Evolutionary conservation across 1,139 yeast species (phyloP), one percentile per base, ranked within the genome.

Genomic region (Hyphopichia fennica): DNA sequence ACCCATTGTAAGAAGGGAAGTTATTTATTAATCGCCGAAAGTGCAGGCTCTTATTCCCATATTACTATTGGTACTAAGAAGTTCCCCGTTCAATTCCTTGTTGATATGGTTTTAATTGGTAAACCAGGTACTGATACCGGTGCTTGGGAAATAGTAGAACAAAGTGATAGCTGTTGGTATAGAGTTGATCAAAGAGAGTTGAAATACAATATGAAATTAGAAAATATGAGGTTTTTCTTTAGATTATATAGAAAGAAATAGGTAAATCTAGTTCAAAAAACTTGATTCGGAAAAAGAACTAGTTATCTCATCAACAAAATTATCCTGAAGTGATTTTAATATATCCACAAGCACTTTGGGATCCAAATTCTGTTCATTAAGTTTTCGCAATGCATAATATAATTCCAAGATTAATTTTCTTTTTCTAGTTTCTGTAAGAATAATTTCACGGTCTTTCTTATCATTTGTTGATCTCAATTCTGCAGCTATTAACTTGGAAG

Each of bases 11-110:
- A 58, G 34, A 45, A 61, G 1, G 95, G 90, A 0, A 63, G 88
- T 15, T 62, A 77, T 29, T 63, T 89, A 31, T 68, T 89, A 38
- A 80, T 89, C 32, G 81, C 88, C 1, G 96, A 89, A 56, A 84
- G 95, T 64, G 96, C 96, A 0, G 96, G 96, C 0, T 86, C 95
- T 3, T 89, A 84, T 60, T 87, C 96, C 1, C 84, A 87, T 54
- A 85, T 89, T 35, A 77, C 81, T 1, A 75, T 89, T 30, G 96
- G 96, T 1, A 63, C 79, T 23, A 87, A 83, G 56, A 77, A 70
- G 49, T 89, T 89, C 64, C 96, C 96, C 0, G 84, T 89, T 2
- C 91, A 87, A 51, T 87, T 85, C 52, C 69, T 89, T 38, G 72
- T 89, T 8, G 95, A 89, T 56, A 87, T 85, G 38, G 72, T 87